Base-by-base conservation (phyloP, 768 basidiomycete genomes). In the Mycena sanguinolenta region DNA sequence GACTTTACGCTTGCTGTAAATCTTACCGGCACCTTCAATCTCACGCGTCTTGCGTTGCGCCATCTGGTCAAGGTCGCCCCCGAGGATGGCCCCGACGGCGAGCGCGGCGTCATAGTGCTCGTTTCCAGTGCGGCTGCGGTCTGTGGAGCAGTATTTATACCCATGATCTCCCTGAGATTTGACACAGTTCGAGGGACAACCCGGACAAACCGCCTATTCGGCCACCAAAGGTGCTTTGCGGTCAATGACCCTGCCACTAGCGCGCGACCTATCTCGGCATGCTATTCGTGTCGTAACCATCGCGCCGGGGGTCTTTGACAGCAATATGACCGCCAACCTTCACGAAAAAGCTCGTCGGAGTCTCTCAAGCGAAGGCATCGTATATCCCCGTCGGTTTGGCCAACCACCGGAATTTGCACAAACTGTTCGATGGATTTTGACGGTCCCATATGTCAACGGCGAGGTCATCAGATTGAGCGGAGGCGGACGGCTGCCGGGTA, bases 161-260 rank as follows among this genome's bases (percentile, higher is more conserved):
- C 12, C 17, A 6, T 42, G 19, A 10, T 46, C 19, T 62, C 13
- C 23, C 39, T 50, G 49, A 50, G 9, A 25, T 25, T 50, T 25
- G 17, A 10, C 30, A 34, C 39, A 90, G 89, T 89, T 82, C 68
- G 85, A 89, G 77, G 88, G 87, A 7, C 87, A 88, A 67, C 84
- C 88, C 2, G 88, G 89, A 2, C 90, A 90, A 71, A 82, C 83
- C 0, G 89, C 88, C 0, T 91, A 91, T 72, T 77, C 87, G 1
- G 87, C 87, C 3, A 82, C 83, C 1, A 91, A 91, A 76, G 90
- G 89, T 55, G 90, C 86, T 0, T 70, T 91, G 4, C 78, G 80
- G 25, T 87, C 89, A 1, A 86, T 91, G 86, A 86, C 88, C 1
- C 82, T 91, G 3, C 89, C 90, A 1, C 85, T 90, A 83, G 87